Conservation (phyloP, 1,139 yeast species). For the Magnusiomyces clavatus region DNA sequence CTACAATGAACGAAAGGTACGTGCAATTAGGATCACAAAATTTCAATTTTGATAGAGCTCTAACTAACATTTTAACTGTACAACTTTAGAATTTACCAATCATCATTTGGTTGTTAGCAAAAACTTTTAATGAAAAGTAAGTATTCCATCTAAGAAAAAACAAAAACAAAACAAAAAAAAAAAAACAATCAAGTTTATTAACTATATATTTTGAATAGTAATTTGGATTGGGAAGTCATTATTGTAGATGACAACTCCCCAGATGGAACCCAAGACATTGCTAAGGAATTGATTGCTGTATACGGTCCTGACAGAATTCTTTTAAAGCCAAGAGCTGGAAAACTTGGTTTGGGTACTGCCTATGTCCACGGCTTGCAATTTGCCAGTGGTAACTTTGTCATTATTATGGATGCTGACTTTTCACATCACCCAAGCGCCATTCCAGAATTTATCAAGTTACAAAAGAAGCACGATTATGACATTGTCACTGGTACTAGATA, state of each 20-base stretch:
- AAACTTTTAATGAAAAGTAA: conserved; percentile 51
- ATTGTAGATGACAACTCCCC: conserved; percentile 80
- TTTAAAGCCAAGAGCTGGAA: conserved; percentile 69
- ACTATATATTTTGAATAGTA: conserved; percentile 17
- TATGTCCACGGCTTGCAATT: conserved; percentile 70
- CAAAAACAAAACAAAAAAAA: not conserved
- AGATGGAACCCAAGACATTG: conserved; percentile 74
- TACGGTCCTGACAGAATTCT: conserved; percentile 61
- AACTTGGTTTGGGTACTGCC: conserved; percentile 76
- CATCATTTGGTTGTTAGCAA: conserved; percentile 61
- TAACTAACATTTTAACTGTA: not conserved
- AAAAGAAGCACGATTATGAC: conserved; percentile 56
- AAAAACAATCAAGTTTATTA: not conserved
- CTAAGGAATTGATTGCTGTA: conserved; percentile 52
- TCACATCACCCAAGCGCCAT: conserved; percentile 75
- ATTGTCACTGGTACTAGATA: conserved; percentile 84
- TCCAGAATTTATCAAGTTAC: conserved; percentile 66
- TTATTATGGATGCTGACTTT: conserved; percentile 83
- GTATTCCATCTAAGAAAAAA: too few relatives aligned
- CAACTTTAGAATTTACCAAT: conserved; percentile 50
- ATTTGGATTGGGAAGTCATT: conserved; percentile 67
- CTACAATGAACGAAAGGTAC: conserved; percentile 57
- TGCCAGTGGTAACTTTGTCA: conserved; percentile 68
- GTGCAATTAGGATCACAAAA: conserved; percentile 9
- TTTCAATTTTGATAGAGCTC: not conserved